Conservation (phyloP, 2,329 filamentous ascomycete species). For the Penicillium olsonii region DNA sequence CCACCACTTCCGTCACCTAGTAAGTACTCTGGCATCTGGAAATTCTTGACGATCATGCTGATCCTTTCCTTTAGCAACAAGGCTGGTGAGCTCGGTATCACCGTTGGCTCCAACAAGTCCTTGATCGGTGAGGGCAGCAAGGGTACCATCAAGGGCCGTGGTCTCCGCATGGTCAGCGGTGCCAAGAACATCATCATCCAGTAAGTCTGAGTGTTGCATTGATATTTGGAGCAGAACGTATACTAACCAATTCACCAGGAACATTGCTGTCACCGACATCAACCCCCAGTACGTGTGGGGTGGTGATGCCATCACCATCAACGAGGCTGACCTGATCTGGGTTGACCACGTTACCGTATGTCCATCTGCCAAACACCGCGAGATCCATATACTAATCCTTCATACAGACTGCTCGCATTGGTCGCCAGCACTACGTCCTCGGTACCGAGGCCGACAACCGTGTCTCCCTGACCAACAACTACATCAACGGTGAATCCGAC, state of each 20-base stretch:
- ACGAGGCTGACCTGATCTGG: conserved; percentile 8
- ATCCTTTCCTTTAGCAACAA: background rate
- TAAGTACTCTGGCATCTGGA: background rate
- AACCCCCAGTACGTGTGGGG: conserved; percentile 14
- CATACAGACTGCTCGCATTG: conserved; percentile 10
- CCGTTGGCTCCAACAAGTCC: conserved; percentile 11
- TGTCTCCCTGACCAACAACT: conserved; percentile 12
- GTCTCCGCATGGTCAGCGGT: conserved; percentile 9
- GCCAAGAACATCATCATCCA: conserved; percentile 12
- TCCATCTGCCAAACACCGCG: background rate
- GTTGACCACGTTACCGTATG: conserved; percentile 12
- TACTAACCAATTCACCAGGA: background rate
- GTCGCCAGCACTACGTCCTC: conserved; percentile 11
- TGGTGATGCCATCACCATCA: conserved; percentile 11
- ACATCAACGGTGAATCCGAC: conserved; percentile 9
- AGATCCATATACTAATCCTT: background rate
- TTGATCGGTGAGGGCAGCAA: conserved; percentile 7
- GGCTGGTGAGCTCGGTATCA: conserved; percentile 10
- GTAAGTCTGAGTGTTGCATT: background rate
- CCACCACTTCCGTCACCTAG: conserved; percentile 8
- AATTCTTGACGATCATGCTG: background rate
- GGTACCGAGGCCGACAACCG: conserved; percentile 10
- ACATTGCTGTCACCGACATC: conserved; percentile 12
- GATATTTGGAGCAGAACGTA: background rate
- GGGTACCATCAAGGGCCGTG: conserved; percentile 9